Percentiles rank a stretch among this genome's conserved stretches.
These are phyloP conservation scores for Metarhizium guizhouense DNA, from an alignment of 2,329 filamentous ascomycete species.

Conservation along the genomic window DNA sequence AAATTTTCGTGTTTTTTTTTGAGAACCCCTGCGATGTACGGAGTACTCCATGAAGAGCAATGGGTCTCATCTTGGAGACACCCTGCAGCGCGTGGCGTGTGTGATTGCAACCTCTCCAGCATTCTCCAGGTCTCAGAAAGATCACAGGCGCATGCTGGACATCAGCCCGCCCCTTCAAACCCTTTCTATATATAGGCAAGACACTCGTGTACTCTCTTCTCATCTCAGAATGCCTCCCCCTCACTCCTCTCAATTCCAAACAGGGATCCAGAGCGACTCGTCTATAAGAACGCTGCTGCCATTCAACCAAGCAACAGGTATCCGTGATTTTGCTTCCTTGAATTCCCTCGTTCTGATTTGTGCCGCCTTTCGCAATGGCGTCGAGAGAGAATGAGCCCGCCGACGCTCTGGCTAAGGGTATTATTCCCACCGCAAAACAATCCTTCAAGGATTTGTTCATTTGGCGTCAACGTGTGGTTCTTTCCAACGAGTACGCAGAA, in stretches of 20 bases:
- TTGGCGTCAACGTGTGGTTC: slow-evolving; percentile 65
- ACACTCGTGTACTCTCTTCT: not conserved
- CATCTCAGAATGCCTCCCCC: not conserved
- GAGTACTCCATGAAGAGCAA: not conserved
- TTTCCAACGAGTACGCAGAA: slow-evolving; percentile 57
- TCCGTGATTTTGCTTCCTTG: not conserved
- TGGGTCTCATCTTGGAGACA: not conserved
- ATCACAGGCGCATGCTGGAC: not conserved
- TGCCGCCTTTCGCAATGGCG: not conserved
- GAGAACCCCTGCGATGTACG: not conserved
- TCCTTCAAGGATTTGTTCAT: slow-evolving; percentile 55
- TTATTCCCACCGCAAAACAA: slow-evolving; percentile 56
- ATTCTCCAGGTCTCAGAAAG: not conserved
- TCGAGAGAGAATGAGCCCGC: slow-evolving; percentile 37
- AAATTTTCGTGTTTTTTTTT: not conserved
- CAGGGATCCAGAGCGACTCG: not conserved
- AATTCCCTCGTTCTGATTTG: not conserved
- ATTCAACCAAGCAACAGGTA: not conserved
- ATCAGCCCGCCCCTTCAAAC: not conserved
- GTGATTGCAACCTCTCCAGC: not conserved
- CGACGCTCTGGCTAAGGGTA: slow-evolving; percentile 59
- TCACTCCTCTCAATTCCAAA: not conserved
- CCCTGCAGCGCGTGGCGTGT: not conserved
- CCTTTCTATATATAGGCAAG: not conserved
- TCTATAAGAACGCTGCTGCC: not conserved